Conservation (phyloP, 495 filamentous ascomycete genomes). For the Penicillium manginii region DNA sequence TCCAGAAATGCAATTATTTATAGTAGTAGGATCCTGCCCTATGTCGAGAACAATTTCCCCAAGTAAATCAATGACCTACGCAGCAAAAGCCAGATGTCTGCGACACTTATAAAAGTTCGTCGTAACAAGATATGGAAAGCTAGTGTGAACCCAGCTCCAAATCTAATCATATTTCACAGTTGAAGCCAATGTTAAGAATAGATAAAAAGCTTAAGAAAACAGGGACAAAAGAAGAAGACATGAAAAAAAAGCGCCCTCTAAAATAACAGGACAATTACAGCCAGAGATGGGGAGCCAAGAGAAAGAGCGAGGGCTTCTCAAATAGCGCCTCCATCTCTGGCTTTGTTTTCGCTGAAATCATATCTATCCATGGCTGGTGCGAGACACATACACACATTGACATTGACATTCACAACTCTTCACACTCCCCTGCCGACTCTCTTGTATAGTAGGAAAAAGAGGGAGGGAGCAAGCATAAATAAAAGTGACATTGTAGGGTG, state of each 20-base stretch:
- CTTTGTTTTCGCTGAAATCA: slow-evolving; percentile 19
- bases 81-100: too few species aligned
- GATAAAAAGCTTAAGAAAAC: slow-evolving; percentile 8
- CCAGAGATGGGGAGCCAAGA: slow-evolving; percentile 12
- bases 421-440: not conserved
- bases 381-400: slow-evolving; percentile 24
- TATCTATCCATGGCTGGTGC: slow-evolving; percentile 21
- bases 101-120: not conserved
- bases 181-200: slow-evolving; percentile 9
- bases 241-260: slow-evolving; percentile 19
- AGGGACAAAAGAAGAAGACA: slow-evolving; percentile 8
- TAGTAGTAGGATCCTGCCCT: too few species aligned
- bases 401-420: slow-evolving; percentile 12
- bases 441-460: not conserved
- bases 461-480: slow-evolving; percentile 10
- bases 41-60: too few species aligned
- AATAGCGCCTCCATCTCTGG: not conserved
- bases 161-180: slow-evolving; percentile 38
- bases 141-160: slow-evolving; percentile 17
- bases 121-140: slow-evolving; percentile 20
- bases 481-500: slow-evolving; percentile 1
- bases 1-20: too few species aligned
- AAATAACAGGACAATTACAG: slow-evolving; percentile 25
- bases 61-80: too few species aligned
- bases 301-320: not conserved